phyloP scores from a whole-genome alignment of 164 flowering plant species.

The Santalum album region DNA sequence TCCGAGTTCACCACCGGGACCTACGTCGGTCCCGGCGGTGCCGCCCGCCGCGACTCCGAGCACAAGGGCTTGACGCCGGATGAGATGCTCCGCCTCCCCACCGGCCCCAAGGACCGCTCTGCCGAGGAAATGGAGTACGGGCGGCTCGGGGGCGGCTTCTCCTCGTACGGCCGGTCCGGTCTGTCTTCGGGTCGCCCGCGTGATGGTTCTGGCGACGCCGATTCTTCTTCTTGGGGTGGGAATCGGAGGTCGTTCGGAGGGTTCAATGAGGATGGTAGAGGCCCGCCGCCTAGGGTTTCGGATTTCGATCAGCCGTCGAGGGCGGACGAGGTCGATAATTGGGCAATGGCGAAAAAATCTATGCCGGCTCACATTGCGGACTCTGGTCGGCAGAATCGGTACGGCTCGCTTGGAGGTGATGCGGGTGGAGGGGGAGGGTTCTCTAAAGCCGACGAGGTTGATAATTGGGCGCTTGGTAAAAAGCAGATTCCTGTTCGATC shows the following conservation, averaged over 20 bases:
- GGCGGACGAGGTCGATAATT: slow-evolving; percentile 84
- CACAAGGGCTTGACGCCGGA: slow-evolving; percentile 44
- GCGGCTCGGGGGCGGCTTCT: slow-evolving; percentile 63
- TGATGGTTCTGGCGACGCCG: slow-evolving; percentile 17
- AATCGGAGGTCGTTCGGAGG: slow-evolving; percentile 55
- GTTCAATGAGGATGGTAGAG: slow-evolving; percentile 59
- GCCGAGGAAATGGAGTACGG: slow-evolving; percentile 54
- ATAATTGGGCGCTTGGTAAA: slow-evolving; percentile 63
- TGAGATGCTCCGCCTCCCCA: slow-evolving; percentile 66
- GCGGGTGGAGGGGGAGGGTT: slow-evolving; percentile 23
- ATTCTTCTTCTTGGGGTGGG: slow-evolving; percentile 41
- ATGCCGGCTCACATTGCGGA: slow-evolving; percentile 21
- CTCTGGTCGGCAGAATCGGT: slow-evolving; percentile 31
- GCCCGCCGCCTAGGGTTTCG: slow-evolving; percentile 45
- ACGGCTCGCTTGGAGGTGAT: slow-evolving; percentile 34
- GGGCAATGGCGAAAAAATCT: slow-evolving; percentile 52
- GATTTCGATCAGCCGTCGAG: slow-evolving; percentile 72
- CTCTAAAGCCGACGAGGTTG: slow-evolving; percentile 75
- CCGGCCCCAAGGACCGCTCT: slow-evolving; percentile 62
- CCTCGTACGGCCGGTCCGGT: slow-evolving; percentile 37
- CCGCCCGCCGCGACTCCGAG: slow-evolving; percentile 17
- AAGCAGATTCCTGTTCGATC: slow-evolving; percentile 34
- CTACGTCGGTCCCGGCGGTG: slow-evolving; percentile 17
- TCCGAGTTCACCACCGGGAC: slow-evolving; percentile 36
- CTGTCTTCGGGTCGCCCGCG: not conserved